Evolutionary conservation across 2,329 filamentous ascomycete genomes (phyloP), one percentile per base, ranked within the genome.

Genomic region (Trichoderma endophyticum): DNA sequence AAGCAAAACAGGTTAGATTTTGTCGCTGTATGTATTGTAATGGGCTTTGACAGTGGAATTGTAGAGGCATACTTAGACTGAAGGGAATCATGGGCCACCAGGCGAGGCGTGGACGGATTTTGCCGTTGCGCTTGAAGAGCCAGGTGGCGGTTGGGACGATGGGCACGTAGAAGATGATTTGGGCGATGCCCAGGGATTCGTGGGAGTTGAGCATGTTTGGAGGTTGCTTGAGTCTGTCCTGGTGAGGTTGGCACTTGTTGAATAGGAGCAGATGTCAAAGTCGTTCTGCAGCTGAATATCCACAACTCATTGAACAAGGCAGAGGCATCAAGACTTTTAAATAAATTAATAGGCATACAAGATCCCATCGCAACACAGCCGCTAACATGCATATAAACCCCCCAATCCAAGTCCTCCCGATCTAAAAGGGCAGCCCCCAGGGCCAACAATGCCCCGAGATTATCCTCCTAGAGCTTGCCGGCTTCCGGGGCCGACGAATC

Each of bases 11-110:
- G 12, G 24, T 64, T 39, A 43, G 30, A 60, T 28, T 59, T 24
- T 21, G 34, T 8, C 3, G 34, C 26, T 15, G 56, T 5, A 24
- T 34, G 9, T 5, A 24, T 34, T 5, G 6, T 12, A 12, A 21
- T 32, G 9, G 6, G 11, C 7, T n/a, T 60, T 14, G 3, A 34
- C 3, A 14, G 3, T 21, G 7, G n/a, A 7, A 24, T 18, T 11
- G 21, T 28, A 26, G n/a, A 32, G 14, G 61, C 73, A 3, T 73
- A 77, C 76, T 75, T 7, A 77, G 54, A 30, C 73, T 75, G 28
- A 78, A 78, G 2, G 75, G 72, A 15, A 78, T 75, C 15, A 77
- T 56, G 7, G 76, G 76, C 73, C 75, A 78, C 77, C 77, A 79
- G 2, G 78, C 77, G 74, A 77, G 73, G 6, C 75, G 75, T 8